Evolutionary conservation across 192 early-diverging fungal species (phyloP).

Genomic region (Chytriomyces confervae): DNA sequence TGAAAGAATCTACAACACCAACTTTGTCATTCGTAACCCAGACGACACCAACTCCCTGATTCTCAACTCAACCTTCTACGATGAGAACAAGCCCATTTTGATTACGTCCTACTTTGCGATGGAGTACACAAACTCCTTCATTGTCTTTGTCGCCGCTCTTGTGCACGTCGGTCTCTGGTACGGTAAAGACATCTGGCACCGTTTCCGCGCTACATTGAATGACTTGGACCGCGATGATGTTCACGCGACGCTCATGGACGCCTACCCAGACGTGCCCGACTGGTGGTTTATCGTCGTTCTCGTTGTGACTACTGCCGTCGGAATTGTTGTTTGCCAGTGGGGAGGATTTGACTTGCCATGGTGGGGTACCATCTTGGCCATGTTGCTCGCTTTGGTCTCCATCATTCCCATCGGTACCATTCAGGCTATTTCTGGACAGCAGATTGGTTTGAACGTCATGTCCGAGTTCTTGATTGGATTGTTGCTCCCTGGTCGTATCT

Average conservation of each 20-base stretch:
- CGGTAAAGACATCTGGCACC: conserved; percentile 14
- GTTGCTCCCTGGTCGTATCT: conserved; percentile 77
- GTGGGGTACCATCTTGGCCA: conserved; percentile 62
- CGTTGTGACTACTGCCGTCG: conserved; percentile 39
- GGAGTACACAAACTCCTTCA: conserved; percentile 42
- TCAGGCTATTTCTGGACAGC: conserved; percentile 76
- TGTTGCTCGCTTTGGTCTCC: conserved; percentile 15
- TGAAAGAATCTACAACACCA: neutral
- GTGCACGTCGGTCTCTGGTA: conserved; percentile 24
- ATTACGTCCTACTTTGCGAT: conserved; percentile 38
- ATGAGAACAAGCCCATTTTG: conserved; percentile 8
- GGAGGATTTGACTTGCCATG: conserved; percentile 70
- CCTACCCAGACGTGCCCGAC: conserved; percentile 74
- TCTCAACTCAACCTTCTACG: conserved; percentile 24
- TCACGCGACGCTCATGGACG: conserved; percentile 73
- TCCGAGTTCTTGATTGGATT: conserved; percentile 85
- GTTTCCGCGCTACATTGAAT: conserved; percentile 13
- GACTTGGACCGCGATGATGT: conserved; percentile 51
- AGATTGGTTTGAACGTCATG: conserved; percentile 81
- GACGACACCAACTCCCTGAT: conserved; percentile 7
- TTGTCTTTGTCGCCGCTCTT: conserved; percentile 50
- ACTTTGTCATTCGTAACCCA: conserved; percentile 11
- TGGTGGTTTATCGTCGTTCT: conserved; percentile 61
- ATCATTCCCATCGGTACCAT: conserved; percentile 64
- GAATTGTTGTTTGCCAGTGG: conserved; percentile 37